Evolutionary conservation across 805 yeast species (phyloP), one percentile per base, ranked within the genome.

Genomic region (Monosporozyma solicola): DNA sequence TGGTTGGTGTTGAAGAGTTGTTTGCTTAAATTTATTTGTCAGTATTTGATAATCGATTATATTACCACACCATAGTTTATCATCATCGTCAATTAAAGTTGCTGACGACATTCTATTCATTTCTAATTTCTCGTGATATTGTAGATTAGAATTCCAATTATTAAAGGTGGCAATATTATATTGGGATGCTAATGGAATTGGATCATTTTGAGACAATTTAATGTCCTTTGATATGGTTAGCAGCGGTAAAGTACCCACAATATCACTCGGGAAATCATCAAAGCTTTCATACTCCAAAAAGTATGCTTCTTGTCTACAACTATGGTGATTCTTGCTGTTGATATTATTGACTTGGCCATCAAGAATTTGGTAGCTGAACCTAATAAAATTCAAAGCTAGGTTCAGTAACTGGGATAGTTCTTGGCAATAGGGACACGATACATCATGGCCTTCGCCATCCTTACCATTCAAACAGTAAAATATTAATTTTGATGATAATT

Each of bases 51-150:
- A 80, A 65, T 91, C 96, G 58, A 87, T 80, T 1, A 82, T 72
- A 62, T 91, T 92, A 2, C 98, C 98, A 50, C 85, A 75, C 91
- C 92, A 91, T 5, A 90, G 78, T 49, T 79, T 74, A 7, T 67
- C 53, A 3, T 58, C 47, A 9, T 64, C 56, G 15, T 65, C 63
- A 1, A 87, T 71, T 11, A 74, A 77, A 0, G 94, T 79, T 0
- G 95, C 95, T 9, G 87, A 75, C 0, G 96, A 84, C 91, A 91
- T 85, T 62, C 80, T 80, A 1, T 89, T 74, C 50, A 89, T 84
- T 66, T 91, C 97, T n/a, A 86, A 73, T 55, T 85, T 81, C 65
- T 91, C 97, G 61, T 85, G 81, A 57, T 80, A 75, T 22, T 78
- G 73, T 61, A 83, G 82, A 60, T 87, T 86, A 29, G 78, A 72